phyloP scores from a whole-genome alignment of 106 monocot genomes.

The Acanthochlamys bracteata region DNA sequence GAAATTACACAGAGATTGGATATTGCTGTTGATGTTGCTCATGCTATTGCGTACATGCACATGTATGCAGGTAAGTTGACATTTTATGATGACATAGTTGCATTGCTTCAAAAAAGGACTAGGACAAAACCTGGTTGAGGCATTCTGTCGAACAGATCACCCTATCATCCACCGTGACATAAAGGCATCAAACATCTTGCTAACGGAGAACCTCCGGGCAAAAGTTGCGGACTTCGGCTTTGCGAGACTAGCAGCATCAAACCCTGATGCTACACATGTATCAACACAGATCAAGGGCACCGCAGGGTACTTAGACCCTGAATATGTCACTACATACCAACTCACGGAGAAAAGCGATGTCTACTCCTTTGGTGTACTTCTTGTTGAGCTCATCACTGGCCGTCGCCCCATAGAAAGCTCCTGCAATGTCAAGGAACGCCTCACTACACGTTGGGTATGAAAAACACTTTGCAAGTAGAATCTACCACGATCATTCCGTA shows the following conservation, averaged over 20 bases:
- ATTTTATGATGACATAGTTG: no score
- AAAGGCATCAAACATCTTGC: conserved; percentile 67
- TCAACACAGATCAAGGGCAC: conserved; percentile 78
- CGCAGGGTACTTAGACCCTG: conserved; percentile 65
- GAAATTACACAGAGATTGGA: conserved; percentile 43
- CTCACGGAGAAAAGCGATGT: conserved; percentile 80
- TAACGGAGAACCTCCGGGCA: conserved; percentile 52
- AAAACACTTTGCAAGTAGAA: background rate
- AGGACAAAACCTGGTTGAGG: background rate
- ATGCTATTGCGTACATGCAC: conserved; percentile 59
- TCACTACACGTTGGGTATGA: conserved; percentile 55
- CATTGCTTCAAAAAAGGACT: no score
- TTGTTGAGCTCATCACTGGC: conserved; percentile 66
- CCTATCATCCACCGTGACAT: conserved; percentile 87
- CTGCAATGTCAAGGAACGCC: conserved; percentile 28
- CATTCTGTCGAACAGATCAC: conserved; percentile 25
- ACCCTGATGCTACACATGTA: conserved; percentile 61
- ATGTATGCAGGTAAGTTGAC: conserved; percentile 40
- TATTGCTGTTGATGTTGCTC: conserved; percentile 57
- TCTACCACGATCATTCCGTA: no score
- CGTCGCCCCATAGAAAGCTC: conserved; percentile 62
- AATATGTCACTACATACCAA: conserved; percentile 66
- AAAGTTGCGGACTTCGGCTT: conserved; percentile 81
- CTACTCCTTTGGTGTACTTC: conserved; percentile 77
- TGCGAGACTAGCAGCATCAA: conserved; percentile 44